phyloP scores from a whole-genome alignment of 768 basidiomycete genomes.

The Boletales sp. region DNA sequence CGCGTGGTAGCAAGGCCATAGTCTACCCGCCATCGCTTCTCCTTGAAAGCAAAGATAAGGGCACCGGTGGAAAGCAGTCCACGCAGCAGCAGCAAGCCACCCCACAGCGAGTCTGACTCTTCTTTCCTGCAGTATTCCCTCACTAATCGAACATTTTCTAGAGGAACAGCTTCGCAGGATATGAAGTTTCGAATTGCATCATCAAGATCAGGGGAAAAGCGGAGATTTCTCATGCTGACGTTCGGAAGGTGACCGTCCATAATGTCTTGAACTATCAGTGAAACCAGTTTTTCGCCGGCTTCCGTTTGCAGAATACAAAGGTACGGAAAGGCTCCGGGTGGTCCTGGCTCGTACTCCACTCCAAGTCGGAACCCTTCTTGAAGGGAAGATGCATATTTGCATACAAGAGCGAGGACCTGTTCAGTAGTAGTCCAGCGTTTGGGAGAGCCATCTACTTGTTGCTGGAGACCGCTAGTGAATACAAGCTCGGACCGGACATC shows the following conservation, averaged over 20 bases:
- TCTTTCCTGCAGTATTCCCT: background rate
- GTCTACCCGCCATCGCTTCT: too few species aligned
- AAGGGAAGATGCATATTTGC: background rate
- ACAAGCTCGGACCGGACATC: conserved; percentile 7
- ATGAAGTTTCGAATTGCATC: background rate
- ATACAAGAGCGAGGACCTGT: conserved; percentile 26
- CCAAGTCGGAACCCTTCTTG: too few species aligned
- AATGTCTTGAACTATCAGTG: background rate
- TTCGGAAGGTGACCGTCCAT: background rate
- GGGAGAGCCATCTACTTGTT: conserved; percentile 35
- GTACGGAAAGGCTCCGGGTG: background rate
- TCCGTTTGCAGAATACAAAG: background rate
- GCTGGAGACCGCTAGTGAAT: conserved; percentile 40
- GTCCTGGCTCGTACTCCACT: too few species aligned
- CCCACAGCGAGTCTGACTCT: too few species aligned
- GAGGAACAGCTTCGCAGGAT: background rate
- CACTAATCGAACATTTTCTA: background rate
- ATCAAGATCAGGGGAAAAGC: background rate
- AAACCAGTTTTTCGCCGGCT: background rate
- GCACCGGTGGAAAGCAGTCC: background rate
- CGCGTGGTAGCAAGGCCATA: background rate
- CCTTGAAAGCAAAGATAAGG: background rate
- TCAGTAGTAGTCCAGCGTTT: conserved; percentile 41
- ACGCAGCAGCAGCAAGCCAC: background rate
- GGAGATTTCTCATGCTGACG: background rate